phyloP scores from a whole-genome alignment of 352 stramenopile species.

The Albugo candida region DNA sequence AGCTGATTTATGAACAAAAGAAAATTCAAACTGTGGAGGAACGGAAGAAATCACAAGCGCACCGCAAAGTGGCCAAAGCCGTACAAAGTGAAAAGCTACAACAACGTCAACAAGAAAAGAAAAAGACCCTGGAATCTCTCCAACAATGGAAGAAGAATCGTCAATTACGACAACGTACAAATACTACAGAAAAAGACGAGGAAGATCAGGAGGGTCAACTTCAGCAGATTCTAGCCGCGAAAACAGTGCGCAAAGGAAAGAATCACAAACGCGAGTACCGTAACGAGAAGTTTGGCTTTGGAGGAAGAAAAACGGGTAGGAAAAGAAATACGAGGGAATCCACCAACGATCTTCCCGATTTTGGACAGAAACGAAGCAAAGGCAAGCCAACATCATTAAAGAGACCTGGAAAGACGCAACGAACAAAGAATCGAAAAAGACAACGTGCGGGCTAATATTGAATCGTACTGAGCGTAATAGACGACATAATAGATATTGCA shows the following conservation, averaged over 20 bases:
- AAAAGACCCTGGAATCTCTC: conserved; percentile 69
- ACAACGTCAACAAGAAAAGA: conserved; percentile 68
- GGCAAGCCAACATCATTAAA: not conserved
- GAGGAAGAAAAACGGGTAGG: conserved; percentile 44
- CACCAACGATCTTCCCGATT: conserved; percentile 31
- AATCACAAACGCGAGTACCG: conserved; percentile 52
- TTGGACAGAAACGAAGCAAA: not conserved
- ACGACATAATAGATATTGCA: too few relatives aligned
- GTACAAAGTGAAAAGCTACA: conserved; percentile 73
- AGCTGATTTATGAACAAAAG: conserved; percentile 98
- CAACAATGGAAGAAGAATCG: conserved; percentile 74
- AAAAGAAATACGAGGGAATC: conserved; percentile 70
- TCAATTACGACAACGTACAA: conserved; percentile 50
- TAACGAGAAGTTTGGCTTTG: conserved; percentile 74
- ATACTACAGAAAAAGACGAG: conserved; percentile 26
- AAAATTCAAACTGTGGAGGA: conserved; percentile 97
- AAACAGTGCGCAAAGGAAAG: conserved; percentile 20
- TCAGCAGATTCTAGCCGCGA: conserved; percentile 37
- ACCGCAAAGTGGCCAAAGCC: conserved; percentile 93
- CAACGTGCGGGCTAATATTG: too few relatives aligned
- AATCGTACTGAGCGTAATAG: too few relatives aligned
- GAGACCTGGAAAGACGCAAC: not conserved
- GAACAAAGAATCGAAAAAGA: not conserved
- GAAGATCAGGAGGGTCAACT: conserved; percentile 42
- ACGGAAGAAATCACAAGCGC: conserved; percentile 92